A percentile compares a stretch with the other conserved stretches of the same genome.
Conservation (phyloP, 164 flowering plant species). For the Tetrastigma voinierianum region DNA sequence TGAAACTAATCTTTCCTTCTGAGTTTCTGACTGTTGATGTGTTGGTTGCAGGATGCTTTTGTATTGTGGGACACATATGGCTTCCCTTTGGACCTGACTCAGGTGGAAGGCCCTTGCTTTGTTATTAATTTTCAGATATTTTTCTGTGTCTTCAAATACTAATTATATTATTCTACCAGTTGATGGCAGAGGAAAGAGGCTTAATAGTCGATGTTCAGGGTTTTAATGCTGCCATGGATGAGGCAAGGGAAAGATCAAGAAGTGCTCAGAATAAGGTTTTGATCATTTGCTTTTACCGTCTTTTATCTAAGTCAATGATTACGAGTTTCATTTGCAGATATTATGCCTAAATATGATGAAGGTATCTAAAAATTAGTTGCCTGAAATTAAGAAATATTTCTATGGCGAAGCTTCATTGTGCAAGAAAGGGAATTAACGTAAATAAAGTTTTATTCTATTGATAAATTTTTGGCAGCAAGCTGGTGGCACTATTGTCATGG, state of each 20-base stretch:
- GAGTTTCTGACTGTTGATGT: neutral
- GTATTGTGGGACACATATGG: slow-evolving; percentile 99
- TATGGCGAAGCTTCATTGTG: too few species aligned
- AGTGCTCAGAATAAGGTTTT: slow-evolving; percentile 76
- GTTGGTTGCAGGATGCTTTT: slow-evolving; percentile 91
- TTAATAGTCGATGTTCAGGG: slow-evolving; percentile 77
- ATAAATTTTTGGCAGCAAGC: slow-evolving; percentile 53
- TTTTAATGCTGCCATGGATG: slow-evolving; percentile 78
- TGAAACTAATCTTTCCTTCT: too few species aligned
- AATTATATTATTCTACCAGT: slow-evolving; percentile 31
- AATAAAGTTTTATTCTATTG: too few species aligned
- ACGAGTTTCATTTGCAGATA: too few species aligned
- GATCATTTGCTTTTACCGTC: too few species aligned
- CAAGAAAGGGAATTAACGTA: too few species aligned
- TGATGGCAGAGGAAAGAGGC: slow-evolving; percentile 98
- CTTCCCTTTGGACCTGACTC: slow-evolving; percentile 94
- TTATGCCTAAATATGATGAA: too few species aligned
- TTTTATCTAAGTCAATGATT: too few species aligned
- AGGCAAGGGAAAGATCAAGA: slow-evolving; percentile 89
- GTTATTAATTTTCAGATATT: neutral
- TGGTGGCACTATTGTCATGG: slow-evolving; percentile 81
- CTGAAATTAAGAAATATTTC: too few species aligned
- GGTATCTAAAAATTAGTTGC: too few species aligned
- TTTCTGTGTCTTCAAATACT: neutral
- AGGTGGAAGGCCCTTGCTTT: slow-evolving; percentile 45